A percentile compares a stretch with the other conserved stretches of the same genome.
phyloP scores from a whole-genome alignment of 2,329 filamentous ascomycete genomes.

The Fusarium nodosum region DNA sequence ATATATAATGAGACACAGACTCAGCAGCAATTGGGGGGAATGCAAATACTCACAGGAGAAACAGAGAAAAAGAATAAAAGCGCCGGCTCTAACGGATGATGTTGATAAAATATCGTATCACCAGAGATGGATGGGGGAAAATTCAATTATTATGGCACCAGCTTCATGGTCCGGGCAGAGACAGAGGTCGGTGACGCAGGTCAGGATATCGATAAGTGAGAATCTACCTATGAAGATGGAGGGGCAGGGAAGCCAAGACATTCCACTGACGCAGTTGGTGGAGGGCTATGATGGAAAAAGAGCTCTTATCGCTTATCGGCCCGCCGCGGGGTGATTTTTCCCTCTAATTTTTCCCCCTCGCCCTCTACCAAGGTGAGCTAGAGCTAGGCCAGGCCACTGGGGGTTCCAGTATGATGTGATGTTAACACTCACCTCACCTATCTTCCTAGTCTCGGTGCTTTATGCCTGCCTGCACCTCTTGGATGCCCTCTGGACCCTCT shows the following conservation, averaged over 20 bases:
- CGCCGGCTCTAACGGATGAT: conserved; percentile 37
- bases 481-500: conserved; percentile 33
- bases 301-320: conserved; percentile 51
- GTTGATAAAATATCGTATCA: conserved; percentile 48
- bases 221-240: neutral
- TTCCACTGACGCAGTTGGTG: conserved; percentile 29
- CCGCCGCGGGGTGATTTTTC: conserved; percentile 41
- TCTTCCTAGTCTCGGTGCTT: conserved; percentile 42
- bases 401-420: conserved; percentile 36
- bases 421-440: conserved; percentile 42
- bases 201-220: conserved; percentile 24
- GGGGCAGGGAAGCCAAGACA: conserved; percentile 33
- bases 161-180: conserved; percentile 43
- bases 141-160: conserved; percentile 49
- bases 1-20: conserved; percentile 48
- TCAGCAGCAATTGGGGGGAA: conserved; percentile 11
- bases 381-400: conserved; percentile 14
- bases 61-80: conserved; percentile 30
- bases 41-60: conserved; percentile 34
- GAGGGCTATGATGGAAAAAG: conserved; percentile 37
- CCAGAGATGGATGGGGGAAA: conserved; percentile 42
- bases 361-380: conserved; percentile 22
- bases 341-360: neutral
- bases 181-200: conserved; percentile 43
- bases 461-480: conserved; percentile 31